These are phyloP conservation scores for Begonia peltatifolia DNA, from an alignment of 306 rosid genomes.

Conservation along the genomic window DNA sequence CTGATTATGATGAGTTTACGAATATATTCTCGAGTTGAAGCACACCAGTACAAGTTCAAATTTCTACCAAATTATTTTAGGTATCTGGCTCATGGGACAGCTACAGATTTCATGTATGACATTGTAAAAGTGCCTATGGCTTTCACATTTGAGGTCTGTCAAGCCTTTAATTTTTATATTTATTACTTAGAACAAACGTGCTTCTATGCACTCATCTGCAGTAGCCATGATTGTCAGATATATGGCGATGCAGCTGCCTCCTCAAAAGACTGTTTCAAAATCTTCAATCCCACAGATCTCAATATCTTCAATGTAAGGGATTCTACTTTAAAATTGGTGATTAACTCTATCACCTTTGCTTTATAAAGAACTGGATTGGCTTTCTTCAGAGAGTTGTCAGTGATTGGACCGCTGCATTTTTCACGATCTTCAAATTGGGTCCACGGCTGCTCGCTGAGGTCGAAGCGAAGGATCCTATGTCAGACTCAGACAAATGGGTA, in stretches of 20 bases:
- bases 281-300: constrained; percentile 82
- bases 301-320: constrained; percentile 49
- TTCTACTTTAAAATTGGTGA: neutral
- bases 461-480: constrained; percentile 20
- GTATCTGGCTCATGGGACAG: constrained; percentile 97
- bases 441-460: constrained; percentile 38
- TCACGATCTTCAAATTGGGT: constrained; percentile 65
- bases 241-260: constrained; percentile 80
- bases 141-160: constrained; percentile 92
- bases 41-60: no score
- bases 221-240: constrained; percentile 35
- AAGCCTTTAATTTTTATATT: constrained; percentile 1
- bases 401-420: constrained; percentile 91
- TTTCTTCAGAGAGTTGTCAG: constrained; percentile 55
- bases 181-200: no score
- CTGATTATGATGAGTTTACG: neutral
- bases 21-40: no score
- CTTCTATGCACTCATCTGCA: no score
- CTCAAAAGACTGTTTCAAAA: constrained; percentile 77
- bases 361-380: constrained; percentile 5
- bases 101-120: constrained; percentile 93
- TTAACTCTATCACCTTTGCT: neutral
- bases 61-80: constrained; percentile 17
- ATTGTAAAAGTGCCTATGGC: constrained; percentile 78
- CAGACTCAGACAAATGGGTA: constrained; percentile 48